Evolutionary conservation across 805 yeast species (phyloP), one percentile per base, ranked within the genome.

Genomic region (Cyberlindnera mississippiensis): DNA sequence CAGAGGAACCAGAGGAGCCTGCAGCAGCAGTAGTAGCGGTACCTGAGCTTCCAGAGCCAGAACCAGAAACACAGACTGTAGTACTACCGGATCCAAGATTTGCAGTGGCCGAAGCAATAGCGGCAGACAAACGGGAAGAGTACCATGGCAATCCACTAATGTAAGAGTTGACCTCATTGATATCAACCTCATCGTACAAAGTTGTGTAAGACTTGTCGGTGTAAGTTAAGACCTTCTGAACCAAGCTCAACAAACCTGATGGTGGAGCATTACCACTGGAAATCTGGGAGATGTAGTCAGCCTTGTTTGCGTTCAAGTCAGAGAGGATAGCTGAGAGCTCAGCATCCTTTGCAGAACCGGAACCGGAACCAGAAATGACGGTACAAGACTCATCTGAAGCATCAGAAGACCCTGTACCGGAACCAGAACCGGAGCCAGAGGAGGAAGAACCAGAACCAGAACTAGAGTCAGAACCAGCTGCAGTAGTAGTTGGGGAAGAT

Each of bases 111-210:
- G 24, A 20, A 19, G 45, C 43, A 37, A 50, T 28, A 5, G 15
- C 44, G 2, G 48, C 28, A 4, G 30, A 32, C 20, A 53, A 35
- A 46, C 57, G 49, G 13, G 53, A 32, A 2, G 53, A 48, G 42
- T 50, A 64, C 67, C 67, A 64, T 45, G 67, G 63, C 31, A 64
- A 51, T 18, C 54, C 57, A 17, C 61, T 53, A 32, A 62, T 53
- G 37, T 58, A 56, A 13, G 55, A 35, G 7, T 55, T 45, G 5
- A 63, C 53, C n/a, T 48, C 55, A 37, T 41, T 32, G 35, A 48
- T 39, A 41, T 62, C 61, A 32, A 64, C 49, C 33, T 49, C 40
- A 17, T 36, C 10, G 48, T 49, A 61, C 40, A 64, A 49, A 26
- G 65, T 49, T 39, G 67, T 63, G 50, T 56, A 63, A 15, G 62